Base-by-base conservation (phyloP, 2,329 filamentous ascomycete species). In the Monosporascus sp. region DNA sequence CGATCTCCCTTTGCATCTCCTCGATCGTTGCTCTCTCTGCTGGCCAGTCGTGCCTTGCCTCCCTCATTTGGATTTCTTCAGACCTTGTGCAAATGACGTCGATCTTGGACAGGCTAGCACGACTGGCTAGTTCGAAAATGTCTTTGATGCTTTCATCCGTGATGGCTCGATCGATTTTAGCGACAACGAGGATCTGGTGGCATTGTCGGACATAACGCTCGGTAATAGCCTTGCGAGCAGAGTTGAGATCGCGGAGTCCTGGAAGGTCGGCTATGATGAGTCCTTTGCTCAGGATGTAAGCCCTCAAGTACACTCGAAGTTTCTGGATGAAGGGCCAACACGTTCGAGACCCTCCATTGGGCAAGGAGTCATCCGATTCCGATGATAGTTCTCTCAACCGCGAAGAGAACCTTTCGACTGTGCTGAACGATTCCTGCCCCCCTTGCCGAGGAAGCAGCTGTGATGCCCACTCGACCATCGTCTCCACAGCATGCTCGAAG, bases 221-320 rank as follows among this genome's bases (percentile, higher is more conserved):
- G 0, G 76, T 77, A 17, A 78, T 71, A 22, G 61, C 64, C 36
- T 67, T 62, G 3, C 77, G 68, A 11, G 75, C 76, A 3, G 69
- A 65, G 56, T 80, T 79, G 26, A 72, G 52, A 59, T 80, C 77
- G 1, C 73, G 75, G 8, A 80, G 71, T 0, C 76, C 76, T 76
- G 77, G 76, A 19, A 80, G 69, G 53, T 80, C 77, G 0, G 76
- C 76, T 7, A 80, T 67, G 4, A 79, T 61, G 1, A 80, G 66
- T 0, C 77, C 77, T 51, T 72, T 75, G 52, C 74, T 76, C 8
- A 80, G 59, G 19, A 80, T 76, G 54, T 76, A 63, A 0, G 77
- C 55, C 26, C 7, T 27, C 26, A 27, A 27, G 26, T 27, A 27
- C 26, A 27, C 26, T 5, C 26, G 26, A 6, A 27, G 26, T 36